Conservation (phyloP, 805 yeast species). For the Pichia thaimueangensis region DNA sequence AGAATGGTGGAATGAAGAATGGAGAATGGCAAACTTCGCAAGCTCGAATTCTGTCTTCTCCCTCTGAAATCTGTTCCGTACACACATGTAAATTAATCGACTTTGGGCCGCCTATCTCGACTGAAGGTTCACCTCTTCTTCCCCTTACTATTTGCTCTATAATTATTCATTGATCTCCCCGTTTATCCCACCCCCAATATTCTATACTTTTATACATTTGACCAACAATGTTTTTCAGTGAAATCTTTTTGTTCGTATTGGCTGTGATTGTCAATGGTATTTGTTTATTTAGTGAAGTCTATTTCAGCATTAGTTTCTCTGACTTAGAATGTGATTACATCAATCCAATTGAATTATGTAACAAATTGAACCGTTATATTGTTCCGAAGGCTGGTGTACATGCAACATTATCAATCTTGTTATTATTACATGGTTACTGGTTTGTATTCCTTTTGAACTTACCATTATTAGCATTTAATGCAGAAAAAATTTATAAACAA, state of each 20-base stretch:
- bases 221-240: constrained; percentile 24
- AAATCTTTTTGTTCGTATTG: constrained; percentile 52
- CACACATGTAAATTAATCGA: too few relatives aligned
- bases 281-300: constrained; percentile 86
- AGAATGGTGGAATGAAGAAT: too few relatives aligned
- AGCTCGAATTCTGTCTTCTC: too few relatives aligned
- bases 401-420: constrained; percentile 58
- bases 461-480: constrained; percentile 82
- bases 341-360: constrained; percentile 94
- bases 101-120: too few relatives aligned
- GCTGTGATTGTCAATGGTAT: constrained; percentile 83
- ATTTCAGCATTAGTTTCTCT: constrained; percentile 90
- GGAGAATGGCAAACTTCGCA: too few relatives aligned
- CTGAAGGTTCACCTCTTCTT: too few relatives aligned
- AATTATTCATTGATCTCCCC: too few relatives aligned
- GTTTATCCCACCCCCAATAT: too few relatives aligned
- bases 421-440: constrained; percentile 89
- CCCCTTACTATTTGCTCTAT: too few relatives aligned
- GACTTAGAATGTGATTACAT: constrained; percentile 95
- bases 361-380: constrained; percentile 81
- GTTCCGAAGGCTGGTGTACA: constrained; percentile 88
- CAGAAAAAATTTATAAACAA: constrained; percentile 69
- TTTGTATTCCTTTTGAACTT: constrained; percentile 74
- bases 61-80: too few relatives aligned
- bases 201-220: too few relatives aligned